A percentile compares a stretch with the other conserved stretches of the same genome.
Evolutionary conservation across 306 rosid species (phyloP).

Genomic region (Oemleria cerasiformis): DNA sequence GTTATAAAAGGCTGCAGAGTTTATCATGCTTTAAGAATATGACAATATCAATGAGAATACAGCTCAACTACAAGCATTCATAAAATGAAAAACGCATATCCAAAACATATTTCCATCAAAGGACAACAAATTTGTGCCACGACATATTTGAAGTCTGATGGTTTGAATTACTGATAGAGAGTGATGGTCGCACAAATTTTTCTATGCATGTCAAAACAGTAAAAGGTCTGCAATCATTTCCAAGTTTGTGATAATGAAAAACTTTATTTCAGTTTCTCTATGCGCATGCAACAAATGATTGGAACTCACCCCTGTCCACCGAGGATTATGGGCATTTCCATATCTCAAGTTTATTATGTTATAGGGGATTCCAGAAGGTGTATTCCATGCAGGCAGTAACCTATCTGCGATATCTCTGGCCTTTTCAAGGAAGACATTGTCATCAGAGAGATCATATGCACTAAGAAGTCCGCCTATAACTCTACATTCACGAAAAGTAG

Average conservation of each 20-base stretch:
- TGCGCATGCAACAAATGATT: too few relatives aligned
- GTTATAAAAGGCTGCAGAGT: too few relatives aligned
- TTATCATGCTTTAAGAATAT: too few relatives aligned
- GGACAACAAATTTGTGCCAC: too few relatives aligned
- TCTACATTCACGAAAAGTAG: slow-evolving; percentile 38
- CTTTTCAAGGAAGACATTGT: slow-evolving; percentile 54
- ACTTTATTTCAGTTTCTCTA: too few relatives aligned
- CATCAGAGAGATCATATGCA: slow-evolving; percentile 61
- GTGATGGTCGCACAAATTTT: too few relatives aligned
- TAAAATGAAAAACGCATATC: background rate
- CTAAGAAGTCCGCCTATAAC: slow-evolving; percentile 66
- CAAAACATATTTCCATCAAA: too few relatives aligned
- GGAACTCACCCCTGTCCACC: slow-evolving; percentile 48
- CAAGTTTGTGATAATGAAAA: too few relatives aligned
- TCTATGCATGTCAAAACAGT: too few relatives aligned
- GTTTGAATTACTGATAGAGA: too few relatives aligned
- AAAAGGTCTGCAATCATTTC: too few relatives aligned
- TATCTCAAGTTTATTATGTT: slow-evolving; percentile 55
- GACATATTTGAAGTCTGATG: too few relatives aligned
- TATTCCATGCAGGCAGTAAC: slow-evolving; percentile 65
- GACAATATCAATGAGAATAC: background rate
- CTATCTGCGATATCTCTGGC: slow-evolving; percentile 61
- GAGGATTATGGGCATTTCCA: slow-evolving; percentile 47
- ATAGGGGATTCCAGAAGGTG: slow-evolving; percentile 67
- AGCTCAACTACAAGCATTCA: background rate